Conservation (phyloP, 169 alveolate species). For the Eimeria brunetti region DNA sequence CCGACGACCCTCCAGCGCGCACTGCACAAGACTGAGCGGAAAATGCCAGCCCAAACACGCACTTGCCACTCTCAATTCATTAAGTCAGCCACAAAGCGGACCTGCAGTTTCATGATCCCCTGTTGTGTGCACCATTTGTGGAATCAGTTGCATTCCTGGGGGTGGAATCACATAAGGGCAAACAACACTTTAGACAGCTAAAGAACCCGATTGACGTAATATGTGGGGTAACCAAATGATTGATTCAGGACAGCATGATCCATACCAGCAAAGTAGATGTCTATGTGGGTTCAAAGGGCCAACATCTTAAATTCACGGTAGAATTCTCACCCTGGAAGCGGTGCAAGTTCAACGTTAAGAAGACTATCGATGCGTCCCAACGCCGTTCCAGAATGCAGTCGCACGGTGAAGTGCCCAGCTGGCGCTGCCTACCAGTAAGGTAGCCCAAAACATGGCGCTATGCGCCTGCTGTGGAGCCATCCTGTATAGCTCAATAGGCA, state of each 20-base stretch:
- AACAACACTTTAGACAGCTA: no score
- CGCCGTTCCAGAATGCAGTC: no score
- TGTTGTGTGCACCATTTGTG: not conserved
- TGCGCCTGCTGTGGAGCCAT: not conserved
- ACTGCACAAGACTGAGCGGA: not conserved
- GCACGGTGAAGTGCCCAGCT: not conserved
- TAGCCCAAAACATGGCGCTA: not conserved
- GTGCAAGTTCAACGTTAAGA: not conserved
- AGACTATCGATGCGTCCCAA: not conserved
- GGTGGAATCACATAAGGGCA: not conserved
- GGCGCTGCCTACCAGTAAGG: not conserved
- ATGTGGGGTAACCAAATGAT: not conserved
- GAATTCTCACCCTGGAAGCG: not conserved
- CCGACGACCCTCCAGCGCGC: not conserved
- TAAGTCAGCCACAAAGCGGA: not conserved
- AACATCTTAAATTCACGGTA: not conserved
- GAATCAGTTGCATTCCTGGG: not conserved
- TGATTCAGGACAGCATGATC: not conserved
- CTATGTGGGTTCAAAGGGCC: not conserved
- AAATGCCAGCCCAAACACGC: not conserved
- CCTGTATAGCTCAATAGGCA: not conserved
- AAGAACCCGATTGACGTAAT: not conserved
- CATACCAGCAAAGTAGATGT: not conserved
- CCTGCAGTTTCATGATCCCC: no score
- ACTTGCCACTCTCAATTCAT: not conserved